Percentiles rank a stretch among this genome's conserved stretches.
Evolutionary conservation across 1,139 yeast genomes (phyloP).

Genomic region (Eremothecium coryli): DNA sequence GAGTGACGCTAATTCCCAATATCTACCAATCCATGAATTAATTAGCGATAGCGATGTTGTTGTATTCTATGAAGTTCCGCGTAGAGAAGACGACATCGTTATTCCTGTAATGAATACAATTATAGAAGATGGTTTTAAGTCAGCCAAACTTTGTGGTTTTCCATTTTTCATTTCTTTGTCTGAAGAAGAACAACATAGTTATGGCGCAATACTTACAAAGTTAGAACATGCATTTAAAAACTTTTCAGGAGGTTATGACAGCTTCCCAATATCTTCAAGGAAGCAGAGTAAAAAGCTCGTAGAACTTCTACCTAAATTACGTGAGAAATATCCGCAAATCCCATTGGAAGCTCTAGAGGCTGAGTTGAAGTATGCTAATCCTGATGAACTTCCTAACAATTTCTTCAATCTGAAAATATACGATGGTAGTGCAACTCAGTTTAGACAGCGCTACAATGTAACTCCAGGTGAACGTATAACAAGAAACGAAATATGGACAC

Average conservation of each 20-base stretch:
- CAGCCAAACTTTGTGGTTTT: conserved; percentile 47
- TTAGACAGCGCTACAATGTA: not conserved
- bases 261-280: conserved; percentile 15
- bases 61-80: conserved; percentile 58
- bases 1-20: conserved; percentile 45
- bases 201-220: conserved; percentile 48
- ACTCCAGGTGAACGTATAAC: not conserved
- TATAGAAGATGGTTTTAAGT: conserved; percentile 34
- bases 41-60: conserved; percentile 57
- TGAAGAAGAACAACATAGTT: conserved; percentile 41
- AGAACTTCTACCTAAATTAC: conserved; percentile 19
- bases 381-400: conserved; percentile 13
- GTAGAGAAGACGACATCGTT: conserved; percentile 37
- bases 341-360: conserved; percentile 12
- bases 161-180: conserved; percentile 64
- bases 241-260: conserved; percentile 32
- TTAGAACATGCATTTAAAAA: conserved; percentile 39
- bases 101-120: conserved; percentile 62
- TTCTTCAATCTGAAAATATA: conserved; percentile 40
- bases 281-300: conserved; percentile 1
- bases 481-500: conserved; percentile 33
- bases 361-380: conserved; percentile 14
- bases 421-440: conserved; percentile 1
- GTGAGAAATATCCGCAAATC: conserved; percentile 14
- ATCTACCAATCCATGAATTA: conserved; percentile 60